Percentiles rank a stretch among this genome's conserved stretches.
Conservation (phyloP, 176 grass and related monocot species). For the Ensete ventricosum region DNA sequence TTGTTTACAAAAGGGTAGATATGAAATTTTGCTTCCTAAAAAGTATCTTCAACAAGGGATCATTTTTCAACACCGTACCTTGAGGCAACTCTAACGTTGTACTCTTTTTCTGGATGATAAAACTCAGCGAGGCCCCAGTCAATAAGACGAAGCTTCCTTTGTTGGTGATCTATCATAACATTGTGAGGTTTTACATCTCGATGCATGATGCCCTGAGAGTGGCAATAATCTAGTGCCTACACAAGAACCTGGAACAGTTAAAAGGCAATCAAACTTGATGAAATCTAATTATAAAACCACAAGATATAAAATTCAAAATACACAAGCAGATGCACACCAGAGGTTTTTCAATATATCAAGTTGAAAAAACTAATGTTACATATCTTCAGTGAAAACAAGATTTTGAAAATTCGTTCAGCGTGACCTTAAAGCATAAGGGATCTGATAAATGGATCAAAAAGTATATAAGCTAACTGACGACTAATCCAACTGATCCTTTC, state of each 20-base stretch:
- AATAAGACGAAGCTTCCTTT: slow-evolving; percentile 75
- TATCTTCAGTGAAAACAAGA: not conserved
- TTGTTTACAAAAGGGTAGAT: too few relatives aligned
- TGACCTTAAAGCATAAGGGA: not conserved
- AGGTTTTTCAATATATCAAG: not conserved
- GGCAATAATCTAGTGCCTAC: slow-evolving; percentile 92
- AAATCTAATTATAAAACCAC: not conserved
- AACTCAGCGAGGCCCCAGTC: slow-evolving; percentile 98
- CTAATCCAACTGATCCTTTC: too few relatives aligned
- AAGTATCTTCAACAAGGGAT: not conserved
- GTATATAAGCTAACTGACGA: too few relatives aligned
- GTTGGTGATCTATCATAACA: slow-evolving; percentile 92
- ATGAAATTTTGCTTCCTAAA: too few relatives aligned
- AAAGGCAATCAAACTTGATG: slow-evolving; percentile 7
- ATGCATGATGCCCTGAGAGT: slow-evolving; percentile 90
- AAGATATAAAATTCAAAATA: not conserved
- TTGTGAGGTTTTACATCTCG: slow-evolving; percentile 94
- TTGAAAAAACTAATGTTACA: not conserved
- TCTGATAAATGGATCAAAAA: too few relatives aligned
- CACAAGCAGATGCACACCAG: slow-evolving; percentile 9
- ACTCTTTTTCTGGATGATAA: slow-evolving; percentile 85
- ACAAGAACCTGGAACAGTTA: slow-evolving; percentile 37
- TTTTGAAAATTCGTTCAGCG: not conserved
- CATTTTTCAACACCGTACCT: slow-evolving; percentile 24
- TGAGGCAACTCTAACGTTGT: slow-evolving; percentile 93